phyloP scores from a whole-genome alignment of 1,139 yeast genomes.

The Zygosaccharomyces pseudobailii region DNA sequence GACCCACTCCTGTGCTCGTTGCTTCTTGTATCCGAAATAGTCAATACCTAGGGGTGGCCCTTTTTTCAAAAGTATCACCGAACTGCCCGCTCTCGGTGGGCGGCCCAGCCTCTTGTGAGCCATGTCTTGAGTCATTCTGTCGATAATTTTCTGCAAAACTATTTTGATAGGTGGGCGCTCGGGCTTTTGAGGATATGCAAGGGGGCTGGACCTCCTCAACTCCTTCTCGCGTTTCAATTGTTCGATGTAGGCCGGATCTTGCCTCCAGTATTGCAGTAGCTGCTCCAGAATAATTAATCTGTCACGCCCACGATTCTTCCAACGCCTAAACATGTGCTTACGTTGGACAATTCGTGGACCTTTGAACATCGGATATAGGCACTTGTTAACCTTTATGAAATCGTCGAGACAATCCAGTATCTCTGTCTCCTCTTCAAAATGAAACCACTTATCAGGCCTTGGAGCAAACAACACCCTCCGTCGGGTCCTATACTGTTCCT shows the following conservation, averaged over 20 bases:
- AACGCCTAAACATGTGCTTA: constrained; percentile 8
- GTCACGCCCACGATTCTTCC: constrained; percentile 8
- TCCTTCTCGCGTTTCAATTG: constrained; percentile 3
- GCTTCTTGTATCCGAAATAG: constrained; percentile 7
- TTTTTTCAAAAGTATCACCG: constrained; percentile 4
- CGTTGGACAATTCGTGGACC: constrained; percentile 9
- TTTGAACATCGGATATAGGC: constrained; percentile 7
- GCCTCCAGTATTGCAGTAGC: constrained; percentile 7
- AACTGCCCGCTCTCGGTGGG: constrained; percentile 10
- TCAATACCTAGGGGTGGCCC: constrained; percentile 10
- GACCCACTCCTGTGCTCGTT: constrained; percentile 4
- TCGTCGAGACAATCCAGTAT: constrained; percentile 8
- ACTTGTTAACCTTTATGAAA: constrained; percentile 5
- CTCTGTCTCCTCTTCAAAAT: constrained; percentile 9
- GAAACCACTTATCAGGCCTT: constrained; percentile 4
- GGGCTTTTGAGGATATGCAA: neutral
- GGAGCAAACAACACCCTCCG: constrained; percentile 6
- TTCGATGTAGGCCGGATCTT: constrained; percentile 1
- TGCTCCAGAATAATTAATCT: constrained; percentile 6
- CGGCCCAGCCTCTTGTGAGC: constrained; percentile 5
- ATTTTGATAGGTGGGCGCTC: constrained; percentile 1
- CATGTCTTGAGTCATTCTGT: constrained; percentile 1
- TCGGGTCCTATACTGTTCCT: constrained; percentile 5
- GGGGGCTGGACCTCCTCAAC: neutral
- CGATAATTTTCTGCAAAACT: neutral